Conservation (phyloP, 1,139 yeast genomes). For the Kurtzmaniella quercitrusa region DNA sequence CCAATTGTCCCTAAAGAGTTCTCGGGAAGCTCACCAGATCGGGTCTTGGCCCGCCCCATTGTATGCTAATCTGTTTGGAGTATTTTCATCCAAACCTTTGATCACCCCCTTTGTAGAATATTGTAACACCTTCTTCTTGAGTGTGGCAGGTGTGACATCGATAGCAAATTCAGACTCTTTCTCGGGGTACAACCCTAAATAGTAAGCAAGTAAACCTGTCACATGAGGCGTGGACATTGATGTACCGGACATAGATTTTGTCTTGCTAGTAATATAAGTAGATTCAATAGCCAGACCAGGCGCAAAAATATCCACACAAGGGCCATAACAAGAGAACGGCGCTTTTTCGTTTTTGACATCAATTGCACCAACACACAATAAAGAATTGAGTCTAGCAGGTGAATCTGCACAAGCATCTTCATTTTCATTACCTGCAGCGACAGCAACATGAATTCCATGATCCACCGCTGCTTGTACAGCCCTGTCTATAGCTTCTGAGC, state of each 20-base stretch:
- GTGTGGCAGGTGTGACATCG: constrained; percentile 20
- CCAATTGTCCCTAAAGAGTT: neutral
- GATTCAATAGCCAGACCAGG: constrained; percentile 60
- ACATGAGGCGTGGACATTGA: constrained; percentile 30
- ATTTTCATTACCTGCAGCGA: constrained; percentile 67
- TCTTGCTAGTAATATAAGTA: constrained; percentile 54
- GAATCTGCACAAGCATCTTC: constrained; percentile 60
- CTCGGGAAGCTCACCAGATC: neutral
- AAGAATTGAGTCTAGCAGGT: constrained; percentile 56
- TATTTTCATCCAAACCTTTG: constrained; percentile 32
- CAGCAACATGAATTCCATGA: constrained; percentile 58
- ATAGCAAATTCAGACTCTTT: constrained; percentile 55
- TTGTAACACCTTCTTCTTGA: constrained; percentile 21
- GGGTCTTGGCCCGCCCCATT: constrained; percentile 22
- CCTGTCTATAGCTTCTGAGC: constrained; percentile 31
- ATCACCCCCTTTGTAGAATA: constrained; percentile 28
- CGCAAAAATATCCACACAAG: constrained; percentile 62
- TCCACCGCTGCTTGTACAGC: constrained; percentile 57
- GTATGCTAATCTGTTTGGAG: constrained; percentile 43
- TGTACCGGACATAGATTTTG: constrained; percentile 28
- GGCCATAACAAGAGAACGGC: constrained; percentile 60
- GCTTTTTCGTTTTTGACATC: constrained; percentile 37
- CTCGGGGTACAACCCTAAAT: constrained; percentile 84
- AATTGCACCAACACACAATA: constrained; percentile 62
- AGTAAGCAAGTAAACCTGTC: constrained; percentile 85